Conservation (phyloP, 1,284 basidiomycete genomes). For the Peniophora sp. region DNA sequence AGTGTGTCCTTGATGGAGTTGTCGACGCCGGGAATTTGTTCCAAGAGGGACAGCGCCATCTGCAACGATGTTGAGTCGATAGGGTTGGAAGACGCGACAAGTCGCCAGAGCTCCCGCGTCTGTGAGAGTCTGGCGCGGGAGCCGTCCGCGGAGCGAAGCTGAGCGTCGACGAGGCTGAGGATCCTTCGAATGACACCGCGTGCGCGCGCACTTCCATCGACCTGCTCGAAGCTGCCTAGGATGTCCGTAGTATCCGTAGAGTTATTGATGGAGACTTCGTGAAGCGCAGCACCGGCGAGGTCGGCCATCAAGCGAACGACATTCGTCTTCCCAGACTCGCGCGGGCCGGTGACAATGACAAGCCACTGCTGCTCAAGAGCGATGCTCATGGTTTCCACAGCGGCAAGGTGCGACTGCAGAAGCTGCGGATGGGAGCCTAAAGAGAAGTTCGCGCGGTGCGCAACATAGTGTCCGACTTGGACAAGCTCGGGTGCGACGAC, state of each 20-base stretch:
- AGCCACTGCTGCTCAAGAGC: conserved; percentile 82
- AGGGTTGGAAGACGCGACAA: background rate
- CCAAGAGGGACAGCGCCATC: conserved; percentile 8
- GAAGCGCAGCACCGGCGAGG: conserved; percentile 60
- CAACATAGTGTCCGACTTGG: conserved; percentile 66
- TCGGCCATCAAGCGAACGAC: conserved; percentile 70
- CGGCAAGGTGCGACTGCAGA: conserved; percentile 57
- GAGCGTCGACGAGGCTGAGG: conserved; percentile 29
- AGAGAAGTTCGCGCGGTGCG: conserved; percentile 38
- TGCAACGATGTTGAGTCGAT: conserved; percentile 1
- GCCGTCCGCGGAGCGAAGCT: conserved; percentile 27
- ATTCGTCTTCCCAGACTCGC: conserved; percentile 76
- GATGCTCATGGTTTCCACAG: conserved; percentile 71
- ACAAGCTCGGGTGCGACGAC: conserved; percentile 45
- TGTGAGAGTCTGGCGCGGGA: conserved; percentile 18
- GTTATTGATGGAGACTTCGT: conserved; percentile 77
- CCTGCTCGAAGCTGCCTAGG: conserved; percentile 94
- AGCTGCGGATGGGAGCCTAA: conserved; percentile 28
- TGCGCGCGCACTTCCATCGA: conserved; percentile 41
- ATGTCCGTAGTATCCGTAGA: conserved; percentile 94
- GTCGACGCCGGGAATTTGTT: conserved; percentile 4
- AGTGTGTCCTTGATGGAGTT: conserved; percentile 2
- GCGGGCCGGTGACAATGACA: conserved; percentile 78
- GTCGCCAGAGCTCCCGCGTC: conserved; percentile 11
- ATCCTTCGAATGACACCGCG: conserved; percentile 31